These are phyloP conservation scores for Yamadazyma ubonensis DNA, from an alignment of 805 yeast genomes.

Conservation along the genomic window DNA sequence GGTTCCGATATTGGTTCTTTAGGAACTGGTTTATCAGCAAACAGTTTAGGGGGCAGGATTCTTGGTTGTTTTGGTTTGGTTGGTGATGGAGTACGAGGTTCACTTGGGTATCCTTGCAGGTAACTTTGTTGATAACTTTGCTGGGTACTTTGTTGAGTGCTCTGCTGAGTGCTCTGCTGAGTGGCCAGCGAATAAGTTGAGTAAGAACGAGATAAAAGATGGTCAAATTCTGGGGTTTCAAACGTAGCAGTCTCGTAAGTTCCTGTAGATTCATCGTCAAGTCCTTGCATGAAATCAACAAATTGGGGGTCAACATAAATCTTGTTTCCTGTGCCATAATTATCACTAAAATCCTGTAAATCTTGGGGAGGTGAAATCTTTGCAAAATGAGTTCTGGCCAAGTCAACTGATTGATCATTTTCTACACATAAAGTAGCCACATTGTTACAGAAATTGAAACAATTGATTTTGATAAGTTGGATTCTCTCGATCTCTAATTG, in stretches of 20 bases:
- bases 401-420: slow-evolving; percentile 75
- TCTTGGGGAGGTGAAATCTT: slow-evolving; percentile 64
- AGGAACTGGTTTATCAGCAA: slow-evolving; percentile 11
- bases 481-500: slow-evolving; percentile 70
- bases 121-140: no score
- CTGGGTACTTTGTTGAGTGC: background rate
- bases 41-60: background rate
- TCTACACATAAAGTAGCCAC: slow-evolving; percentile 74
- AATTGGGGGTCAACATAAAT: slow-evolving; percentile 61
- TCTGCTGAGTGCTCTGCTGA: slow-evolving; percentile 2
- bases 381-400: slow-evolving; percentile 64
- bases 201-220: slow-evolving; percentile 26
- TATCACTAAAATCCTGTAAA: slow-evolving; percentile 50
- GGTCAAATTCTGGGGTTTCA: slow-evolving; percentile 32
- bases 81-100: background rate
- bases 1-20: slow-evolving; percentile 10
- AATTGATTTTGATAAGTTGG: slow-evolving; percentile 62
- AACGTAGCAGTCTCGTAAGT: slow-evolving; percentile 26
- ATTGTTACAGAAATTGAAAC: slow-evolving; percentile 78
- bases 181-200: slow-evolving; percentile 26
- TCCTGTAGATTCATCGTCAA: slow-evolving; percentile 25
- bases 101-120: no score
- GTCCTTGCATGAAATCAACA: slow-evolving; percentile 52
- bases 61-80: background rate
- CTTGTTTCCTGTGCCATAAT: slow-evolving; percentile 63